Conservation (phyloP, 75 land plant genomes). For the Sequoiadendron giganteum region DNA sequence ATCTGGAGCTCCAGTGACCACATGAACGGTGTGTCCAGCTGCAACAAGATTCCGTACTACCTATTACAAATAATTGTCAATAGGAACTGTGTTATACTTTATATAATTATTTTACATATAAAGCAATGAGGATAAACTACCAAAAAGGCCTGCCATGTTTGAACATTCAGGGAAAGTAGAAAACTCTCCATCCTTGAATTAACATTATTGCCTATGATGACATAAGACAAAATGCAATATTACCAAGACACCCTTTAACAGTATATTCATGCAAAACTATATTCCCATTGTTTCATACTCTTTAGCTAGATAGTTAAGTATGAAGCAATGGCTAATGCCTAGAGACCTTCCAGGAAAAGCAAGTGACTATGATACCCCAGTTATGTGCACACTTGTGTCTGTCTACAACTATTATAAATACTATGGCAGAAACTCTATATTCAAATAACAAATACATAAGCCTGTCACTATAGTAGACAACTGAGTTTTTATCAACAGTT, state of each 20-base stretch:
- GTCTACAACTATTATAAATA: background rate
- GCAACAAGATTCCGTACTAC: conserved; percentile 83
- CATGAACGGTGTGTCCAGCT: conserved; percentile 90
- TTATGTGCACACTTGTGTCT: background rate
- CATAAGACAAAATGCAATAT: background rate
- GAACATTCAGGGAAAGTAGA: background rate
- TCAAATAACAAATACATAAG: background rate
- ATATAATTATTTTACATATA: background rate
- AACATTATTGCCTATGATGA: background rate
- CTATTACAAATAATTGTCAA: conserved; percentile 33
- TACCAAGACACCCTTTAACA: background rate
- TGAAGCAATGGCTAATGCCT: too few relatives aligned
- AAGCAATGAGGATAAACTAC: conserved; percentile 4
- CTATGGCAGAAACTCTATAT: background rate
- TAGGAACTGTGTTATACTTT: background rate
- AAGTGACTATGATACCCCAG: background rate
- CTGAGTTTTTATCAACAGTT: background rate
- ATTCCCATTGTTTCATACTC: too few relatives aligned
- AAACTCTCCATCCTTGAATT: background rate
- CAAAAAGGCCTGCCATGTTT: background rate
- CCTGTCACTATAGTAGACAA: background rate
- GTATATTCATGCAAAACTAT: too few relatives aligned
- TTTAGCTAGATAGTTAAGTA: too few relatives aligned
- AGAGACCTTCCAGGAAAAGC: background rate
- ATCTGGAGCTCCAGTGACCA: conserved; percentile 90